phyloP scores from a whole-genome alignment of 768 basidiomycete genomes.

The Naganishia friedmannii region DNA sequence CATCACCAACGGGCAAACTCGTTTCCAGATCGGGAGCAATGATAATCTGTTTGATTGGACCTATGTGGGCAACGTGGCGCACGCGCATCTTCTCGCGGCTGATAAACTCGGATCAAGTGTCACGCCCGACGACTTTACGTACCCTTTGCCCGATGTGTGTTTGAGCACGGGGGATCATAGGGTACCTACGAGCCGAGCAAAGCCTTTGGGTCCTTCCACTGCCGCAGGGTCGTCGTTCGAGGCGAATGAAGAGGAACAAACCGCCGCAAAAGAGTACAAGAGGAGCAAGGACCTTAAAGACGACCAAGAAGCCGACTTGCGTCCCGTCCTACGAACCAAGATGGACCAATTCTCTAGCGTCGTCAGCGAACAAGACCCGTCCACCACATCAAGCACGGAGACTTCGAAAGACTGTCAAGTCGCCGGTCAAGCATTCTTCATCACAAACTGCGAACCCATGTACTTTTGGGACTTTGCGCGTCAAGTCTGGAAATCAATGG shows the following conservation, averaged over 20 bases:
- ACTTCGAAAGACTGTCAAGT: constrained; percentile 59
- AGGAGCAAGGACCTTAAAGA: constrained; percentile 41
- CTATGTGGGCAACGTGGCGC: constrained; percentile 91
- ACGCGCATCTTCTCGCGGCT: constrained; percentile 87
- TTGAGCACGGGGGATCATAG: constrained; percentile 65
- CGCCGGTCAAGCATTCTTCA: constrained; percentile 90
- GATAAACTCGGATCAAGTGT: constrained; percentile 66
- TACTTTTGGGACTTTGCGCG: constrained; percentile 95
- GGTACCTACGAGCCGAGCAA: constrained; percentile 73
- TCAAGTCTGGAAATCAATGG: constrained; percentile 63
- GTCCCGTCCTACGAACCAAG: constrained; percentile 67
- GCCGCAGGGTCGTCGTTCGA: constrained; percentile 37
- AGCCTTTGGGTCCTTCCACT: constrained; percentile 78
- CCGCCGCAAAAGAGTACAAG: constrained; percentile 58
- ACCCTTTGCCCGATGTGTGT: constrained; percentile 63
- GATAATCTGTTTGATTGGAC: constrained; percentile 93
- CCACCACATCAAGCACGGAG: constrained; percentile 26
- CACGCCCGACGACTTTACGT: constrained; percentile 56
- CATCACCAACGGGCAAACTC: constrained; percentile 75
- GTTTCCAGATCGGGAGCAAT: constrained; percentile 91
- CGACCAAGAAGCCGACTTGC: constrained; percentile 51
- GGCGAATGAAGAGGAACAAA: constrained; percentile 58
- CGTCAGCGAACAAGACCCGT: constrained; percentile 42
- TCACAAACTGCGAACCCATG: constrained; percentile 92
- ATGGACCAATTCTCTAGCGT: constrained; percentile 70